A percentile compares a stretch with the other conserved stretches of the same genome.
These are phyloP conservation scores for Linnemannia hyalina DNA, from an alignment of 192 early-diverging fungal genomes.

Conservation along the genomic window DNA sequence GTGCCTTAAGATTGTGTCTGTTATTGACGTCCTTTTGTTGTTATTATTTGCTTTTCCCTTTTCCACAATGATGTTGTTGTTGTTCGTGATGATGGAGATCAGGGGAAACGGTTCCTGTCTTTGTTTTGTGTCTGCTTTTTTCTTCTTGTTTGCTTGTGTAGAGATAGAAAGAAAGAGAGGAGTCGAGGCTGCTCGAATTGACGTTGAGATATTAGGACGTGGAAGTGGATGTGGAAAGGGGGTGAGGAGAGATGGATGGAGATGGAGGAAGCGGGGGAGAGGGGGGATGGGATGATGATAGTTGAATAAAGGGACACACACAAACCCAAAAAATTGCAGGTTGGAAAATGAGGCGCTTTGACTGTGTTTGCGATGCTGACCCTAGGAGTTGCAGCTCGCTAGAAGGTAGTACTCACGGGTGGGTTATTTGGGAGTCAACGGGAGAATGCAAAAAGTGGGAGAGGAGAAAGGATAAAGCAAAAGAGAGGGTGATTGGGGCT, in stretches of 20 bases:
- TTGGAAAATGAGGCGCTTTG: background rate
- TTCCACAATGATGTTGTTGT: background rate
- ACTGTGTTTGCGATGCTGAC: background rate
- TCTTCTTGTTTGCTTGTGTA: background rate
- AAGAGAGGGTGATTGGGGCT: too few relatives aligned
- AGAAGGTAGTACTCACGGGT: background rate
- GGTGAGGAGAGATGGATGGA: background rate
- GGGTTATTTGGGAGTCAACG: background rate
- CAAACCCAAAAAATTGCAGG: too few relatives aligned
- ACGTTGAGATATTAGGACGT: background rate
- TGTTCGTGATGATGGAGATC: conserved; percentile 3
- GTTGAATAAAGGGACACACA: background rate
- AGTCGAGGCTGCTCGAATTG: background rate
- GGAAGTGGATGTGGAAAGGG: background rate
- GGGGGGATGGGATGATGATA: background rate
- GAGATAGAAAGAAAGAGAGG: background rate
- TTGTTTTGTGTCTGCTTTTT: background rate
- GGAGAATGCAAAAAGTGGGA: background rate
- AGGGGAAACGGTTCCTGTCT: background rate
- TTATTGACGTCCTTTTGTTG: background rate
- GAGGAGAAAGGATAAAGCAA: background rate
- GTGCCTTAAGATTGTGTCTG: background rate
- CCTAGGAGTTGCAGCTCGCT: background rate
- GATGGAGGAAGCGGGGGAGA: background rate
- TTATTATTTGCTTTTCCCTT: background rate